Conservation (phyloP, 257 asterid genomes). For the Ilex aquifolium region DNA sequence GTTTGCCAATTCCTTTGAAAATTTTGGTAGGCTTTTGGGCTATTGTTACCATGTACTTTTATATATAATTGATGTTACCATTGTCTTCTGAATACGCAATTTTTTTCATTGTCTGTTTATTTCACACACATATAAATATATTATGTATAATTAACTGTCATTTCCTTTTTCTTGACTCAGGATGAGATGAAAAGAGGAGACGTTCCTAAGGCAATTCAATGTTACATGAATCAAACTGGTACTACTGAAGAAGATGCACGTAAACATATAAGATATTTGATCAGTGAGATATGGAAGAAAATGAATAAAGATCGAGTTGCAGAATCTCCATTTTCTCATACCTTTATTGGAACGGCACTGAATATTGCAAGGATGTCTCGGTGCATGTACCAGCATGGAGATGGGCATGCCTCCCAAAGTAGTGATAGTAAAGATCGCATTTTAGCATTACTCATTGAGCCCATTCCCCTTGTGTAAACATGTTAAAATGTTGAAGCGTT, state of each 20-base stretch:
- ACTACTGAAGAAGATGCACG: constrained; percentile 24
- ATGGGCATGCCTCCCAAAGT: no score
- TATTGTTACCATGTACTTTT: no score
- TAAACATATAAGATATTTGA: constrained; percentile 8
- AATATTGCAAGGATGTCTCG: constrained; percentile 47
- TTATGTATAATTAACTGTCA: no score
- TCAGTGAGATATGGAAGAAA: constrained; percentile 30
- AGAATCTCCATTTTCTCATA: constrained; percentile 11
- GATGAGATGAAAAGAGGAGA: constrained; percentile 19
- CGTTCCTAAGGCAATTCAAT: constrained; percentile 30
- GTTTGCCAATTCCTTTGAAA: no score
- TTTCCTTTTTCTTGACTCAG: background rate
- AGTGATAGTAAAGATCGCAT: constrained; percentile 16
- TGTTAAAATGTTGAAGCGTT: no score
- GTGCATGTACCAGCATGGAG: constrained; percentile 41
- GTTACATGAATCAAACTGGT: constrained; percentile 43
- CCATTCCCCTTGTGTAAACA: constrained; percentile 12
- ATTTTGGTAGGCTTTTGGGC: no score
- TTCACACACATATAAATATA: no score
- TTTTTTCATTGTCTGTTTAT: background rate
- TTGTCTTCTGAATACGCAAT: no score
- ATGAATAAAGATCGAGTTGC: constrained; percentile 18
- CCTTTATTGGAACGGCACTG: constrained; percentile 20
- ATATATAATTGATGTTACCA: no score
- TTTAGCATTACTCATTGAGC: constrained; percentile 22